Base-by-base conservation (phyloP, 129 eudicot species). In the Centella asiatica region DNA sequence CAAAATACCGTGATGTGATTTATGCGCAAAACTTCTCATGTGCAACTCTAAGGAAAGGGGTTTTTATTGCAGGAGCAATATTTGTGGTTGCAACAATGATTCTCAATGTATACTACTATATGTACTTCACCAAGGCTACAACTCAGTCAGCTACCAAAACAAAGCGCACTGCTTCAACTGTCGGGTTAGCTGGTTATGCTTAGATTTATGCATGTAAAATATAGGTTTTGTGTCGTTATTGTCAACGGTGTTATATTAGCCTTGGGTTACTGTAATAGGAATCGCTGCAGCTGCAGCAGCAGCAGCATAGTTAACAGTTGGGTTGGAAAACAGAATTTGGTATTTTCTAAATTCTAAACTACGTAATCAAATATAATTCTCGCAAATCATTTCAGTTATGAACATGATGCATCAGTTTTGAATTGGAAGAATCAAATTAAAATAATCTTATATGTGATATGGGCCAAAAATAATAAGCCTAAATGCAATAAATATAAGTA, bases 21-120 rank as follows among this genome's bases (percentile, higher is more conserved):
- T 58, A 66, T 44, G 90, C 94, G 0, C 85, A 82, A 54, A 74
- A 86, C 76, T 81, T 86, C 59, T 92, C 98, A 12, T 92, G 98
- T n/a, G 95, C 87, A 63, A 60, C 95, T 5, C 64, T 92, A 34
- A 65, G 98, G 66, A 92, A 87, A 68, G 98, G 98, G 12, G 78
- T 87, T 67, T 92, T 92, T 76, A 80, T 92, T 66, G 88, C 95
- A n/a, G 98, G 98, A 46, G 95, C 98, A 1, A 87, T 90, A 29
- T 92, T 92, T 74, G 90, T 92, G 22, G 82, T 87, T 44, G 79
- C 81, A 1, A 87, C 89, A 9, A 92, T 92, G 98, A 42, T 92
- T 66, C 75, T 92, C 33, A 92, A 92, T 51, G 80, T 92, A 11
- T 92, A 92, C 71, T 92, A 72, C 72, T 92, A 92, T 72, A 70